Base-by-base conservation (phyloP, 2,329 filamentous ascomycete genomes). In the Diaporthe amygdali region DNA sequence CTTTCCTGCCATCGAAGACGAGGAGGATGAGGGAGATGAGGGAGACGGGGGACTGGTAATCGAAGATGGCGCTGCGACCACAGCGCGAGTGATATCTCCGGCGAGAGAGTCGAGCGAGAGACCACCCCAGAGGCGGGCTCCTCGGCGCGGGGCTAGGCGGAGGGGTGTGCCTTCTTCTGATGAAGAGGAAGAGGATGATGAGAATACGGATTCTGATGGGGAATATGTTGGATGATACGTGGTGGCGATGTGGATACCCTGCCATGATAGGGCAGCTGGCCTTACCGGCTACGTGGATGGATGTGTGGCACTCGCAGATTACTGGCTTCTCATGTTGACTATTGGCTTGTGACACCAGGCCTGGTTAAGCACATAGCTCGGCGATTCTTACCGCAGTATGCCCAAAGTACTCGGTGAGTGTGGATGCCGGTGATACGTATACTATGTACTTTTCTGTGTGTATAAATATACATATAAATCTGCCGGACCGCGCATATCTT, bases 1-100 rank as follows among this genome's bases (percentile, higher is more conserved):
- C 74, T 89, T 89, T 0, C 81, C 82, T 0, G 78, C 82, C 7
- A 77, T 78, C 15, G 83, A 86, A 2, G 84, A 85, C 3, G 84
- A 85, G 17, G 71, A 73, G 17, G 69, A 69, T 12, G 71, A 80
- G 2, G 80, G 77, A 0, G 80, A 76, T 0, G 80, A 80, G 4
- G 77, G 76, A 39, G 77, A 80, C 27, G 79, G 27, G 59, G 7
- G 77, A 25, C 79, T 77, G 6, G 69, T 75, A n/a, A 71, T 80
- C 4, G 76, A 81, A 44, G 75, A 78, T 67, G 77, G 78, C 79
- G 27, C 80, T 83, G 77, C 81, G 82, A 20, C 77, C 80, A 64
- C 68, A 76, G 10, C 27, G 30, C 22, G 20, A 37, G 46, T 37
- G 30, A 20, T 61, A 2, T 41, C 68, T n/a, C 63, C 70, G 25